Conservation (phyloP, 305 asterid species). For the Solanum hybrid region DNA sequence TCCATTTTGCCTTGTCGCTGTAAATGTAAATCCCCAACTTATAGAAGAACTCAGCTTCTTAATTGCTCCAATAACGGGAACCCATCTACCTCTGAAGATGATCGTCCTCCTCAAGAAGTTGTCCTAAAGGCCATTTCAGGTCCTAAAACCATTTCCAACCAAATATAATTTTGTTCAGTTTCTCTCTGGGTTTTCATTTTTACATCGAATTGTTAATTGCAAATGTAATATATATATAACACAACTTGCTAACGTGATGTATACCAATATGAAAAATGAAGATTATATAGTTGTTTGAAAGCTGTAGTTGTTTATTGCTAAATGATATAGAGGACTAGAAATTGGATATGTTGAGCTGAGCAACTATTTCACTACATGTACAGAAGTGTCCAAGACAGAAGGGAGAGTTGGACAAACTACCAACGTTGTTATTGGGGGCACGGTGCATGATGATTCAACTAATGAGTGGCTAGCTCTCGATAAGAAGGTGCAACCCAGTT, state of each 20-base stretch:
- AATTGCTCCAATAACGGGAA: constrained; percentile 37
- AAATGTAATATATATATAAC: neutral
- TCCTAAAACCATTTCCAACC: neutral
- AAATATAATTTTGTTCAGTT: neutral
- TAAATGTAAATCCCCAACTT: constrained; percentile 26
- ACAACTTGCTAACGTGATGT: neutral
- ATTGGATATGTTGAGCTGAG: neutral
- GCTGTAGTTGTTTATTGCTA: neutral
- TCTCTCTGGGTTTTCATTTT: neutral
- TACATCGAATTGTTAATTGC: neutral
- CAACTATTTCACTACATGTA: neutral
- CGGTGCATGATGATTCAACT: constrained; percentile 67
- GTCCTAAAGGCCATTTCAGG: constrained; percentile 96
- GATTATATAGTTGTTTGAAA: neutral
- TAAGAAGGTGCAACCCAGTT: constrained; percentile 49
- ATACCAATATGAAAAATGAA: neutral
- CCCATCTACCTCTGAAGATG: constrained; percentile 34
- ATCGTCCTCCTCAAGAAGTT: constrained; percentile 85
- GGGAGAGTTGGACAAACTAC: constrained; percentile 96
- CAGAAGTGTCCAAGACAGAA: constrained; percentile 87
- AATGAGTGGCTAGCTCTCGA: constrained; percentile 85
- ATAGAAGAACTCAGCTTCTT: constrained; percentile 16
- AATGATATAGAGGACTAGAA: neutral
- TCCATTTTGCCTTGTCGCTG: constrained; percentile 31
- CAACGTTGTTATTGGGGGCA: constrained; percentile 90